Conservation (phyloP, 179 eudicot genomes). For the Pouteria campechiana region DNA sequence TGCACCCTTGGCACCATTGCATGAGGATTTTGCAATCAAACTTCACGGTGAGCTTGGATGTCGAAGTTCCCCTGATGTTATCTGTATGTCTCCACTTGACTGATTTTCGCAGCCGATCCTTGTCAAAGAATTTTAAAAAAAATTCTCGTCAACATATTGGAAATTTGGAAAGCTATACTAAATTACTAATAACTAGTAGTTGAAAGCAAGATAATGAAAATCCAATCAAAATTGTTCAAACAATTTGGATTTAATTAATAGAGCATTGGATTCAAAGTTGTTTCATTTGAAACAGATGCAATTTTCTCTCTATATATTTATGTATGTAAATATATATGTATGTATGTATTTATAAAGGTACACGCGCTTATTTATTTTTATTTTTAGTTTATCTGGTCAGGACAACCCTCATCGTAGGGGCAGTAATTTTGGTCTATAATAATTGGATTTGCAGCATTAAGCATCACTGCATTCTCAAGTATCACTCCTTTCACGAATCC, state of each 20-base stretch:
- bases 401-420: slow-evolving; percentile 40
- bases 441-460: slow-evolving; percentile 52
- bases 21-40: slow-evolving; percentile 29
- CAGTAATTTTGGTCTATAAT: slow-evolving; percentile 68
- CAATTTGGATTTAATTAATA: slow-evolving; percentile 2
- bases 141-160: no score
- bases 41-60: slow-evolving; percentile 16
- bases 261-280: background rate
- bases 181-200: no score
- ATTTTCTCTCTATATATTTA: no score
- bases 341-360: no score
- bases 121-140: no score
- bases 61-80: slow-evolving; percentile 29
- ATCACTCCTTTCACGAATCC: slow-evolving; percentile 33
- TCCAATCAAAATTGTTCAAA: no score
- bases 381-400: slow-evolving; percentile 29
- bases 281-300: no score
- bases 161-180: no score
- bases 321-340: no score
- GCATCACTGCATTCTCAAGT: slow-evolving; percentile 44
- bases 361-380: no score
- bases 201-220: no score
- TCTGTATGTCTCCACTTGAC: slow-evolving; percentile 16
- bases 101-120: slow-evolving; percentile 25
- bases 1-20: no score